Base-by-base conservation (phyloP, 176 grass and related monocot species). In the Saccharum officinarum region DNA sequence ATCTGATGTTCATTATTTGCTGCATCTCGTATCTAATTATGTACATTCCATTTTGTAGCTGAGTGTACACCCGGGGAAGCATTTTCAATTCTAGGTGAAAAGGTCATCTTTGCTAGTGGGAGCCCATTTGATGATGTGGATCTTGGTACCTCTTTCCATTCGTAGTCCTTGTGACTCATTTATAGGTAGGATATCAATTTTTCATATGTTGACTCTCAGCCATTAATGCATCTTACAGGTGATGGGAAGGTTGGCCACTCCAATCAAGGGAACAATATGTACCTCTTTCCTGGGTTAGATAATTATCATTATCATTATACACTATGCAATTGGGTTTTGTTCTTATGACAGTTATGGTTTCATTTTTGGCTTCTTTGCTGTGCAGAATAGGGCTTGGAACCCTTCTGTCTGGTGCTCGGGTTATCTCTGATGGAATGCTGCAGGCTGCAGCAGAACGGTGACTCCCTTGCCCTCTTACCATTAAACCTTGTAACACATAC, bases 231-330 rank as follows among this genome's bases (percentile, higher is more conserved):
- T 80, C 34, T 71, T 91, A 54, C 84, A 99, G 93, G 93, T 77
- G 59, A 94, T 82, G 93, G 93, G 54, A 98, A 91, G 91, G 77
- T 89, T 83, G 97, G 97, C 17, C 97, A 96, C 84, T 96, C 89
- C 67, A 99, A 99, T 86, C 93, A 96, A 88, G 97, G 97, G 81
- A 99, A 99, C 76, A 99, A 99, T 63, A 96, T 99, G 97, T 99
- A 99, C 84, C 97, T 99, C 67, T 99, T 99, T 92, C 97, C 93
- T 82, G 97, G 97, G 97, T 99, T 83, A 83, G 88, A 92, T 62
- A 73, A 10, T 83, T 87, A 46, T 62, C 77, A 10, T 83, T 87
- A 55, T 63, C 73, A 46, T 75, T 84, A 10, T 86, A 59, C 36
- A 62, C 68, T 55, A 75, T 77, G 40, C 65, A 55, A 41, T 42